phyloP scores from a whole-genome alignment of 495 filamentous ascomycete species.

The Bacidia rubella region DNA sequence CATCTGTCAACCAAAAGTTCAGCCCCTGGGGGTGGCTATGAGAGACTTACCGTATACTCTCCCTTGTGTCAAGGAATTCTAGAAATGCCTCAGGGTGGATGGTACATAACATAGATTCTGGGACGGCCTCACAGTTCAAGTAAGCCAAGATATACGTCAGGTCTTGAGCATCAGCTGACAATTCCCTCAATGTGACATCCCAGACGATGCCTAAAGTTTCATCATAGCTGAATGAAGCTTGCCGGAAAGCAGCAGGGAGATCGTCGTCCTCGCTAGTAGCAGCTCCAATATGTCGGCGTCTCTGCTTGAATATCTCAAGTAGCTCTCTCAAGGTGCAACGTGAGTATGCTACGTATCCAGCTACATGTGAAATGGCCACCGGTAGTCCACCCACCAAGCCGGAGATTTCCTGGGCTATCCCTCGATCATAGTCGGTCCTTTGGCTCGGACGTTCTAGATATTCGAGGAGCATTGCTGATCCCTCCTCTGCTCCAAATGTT shows the following conservation, averaged over 20 bases:
- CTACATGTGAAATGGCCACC: slow-evolving; percentile 17
- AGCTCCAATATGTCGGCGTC: slow-evolving; percentile 4
- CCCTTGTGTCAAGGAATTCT: slow-evolving; percentile 11
- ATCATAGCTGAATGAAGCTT: slow-evolving; percentile 9
- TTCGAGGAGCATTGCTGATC: slow-evolving; percentile 10
- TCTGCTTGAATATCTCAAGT: slow-evolving; percentile 20
- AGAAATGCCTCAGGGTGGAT: slow-evolving; percentile 17
- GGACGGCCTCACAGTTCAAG: slow-evolving; percentile 16
- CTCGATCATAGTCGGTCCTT: slow-evolving; percentile 6
- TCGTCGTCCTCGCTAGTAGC: slow-evolving; percentile 7
- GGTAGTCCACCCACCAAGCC: slow-evolving; percentile 14
- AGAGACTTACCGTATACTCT: neutral
- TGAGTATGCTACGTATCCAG: slow-evolving; percentile 17
- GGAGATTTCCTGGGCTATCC: slow-evolving; percentile 11
- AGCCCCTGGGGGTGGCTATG: too few relatives aligned
- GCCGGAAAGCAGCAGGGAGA: slow-evolving; percentile 6
- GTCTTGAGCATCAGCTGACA: slow-evolving; percentile 10
- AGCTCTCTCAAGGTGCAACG: slow-evolving; percentile 14
- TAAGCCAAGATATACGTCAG: slow-evolving; percentile 22
- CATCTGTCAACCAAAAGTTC: too few relatives aligned
- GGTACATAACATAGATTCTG: slow-evolving; percentile 15
- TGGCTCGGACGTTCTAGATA: slow-evolving; percentile 8
- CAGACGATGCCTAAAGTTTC: slow-evolving; percentile 14
- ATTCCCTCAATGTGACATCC: slow-evolving; percentile 19
- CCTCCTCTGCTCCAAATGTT: slow-evolving; percentile 10